Base-by-base conservation (phyloP, 768 basidiomycete genomes). In the Kwoniella botswanensis region DNA sequence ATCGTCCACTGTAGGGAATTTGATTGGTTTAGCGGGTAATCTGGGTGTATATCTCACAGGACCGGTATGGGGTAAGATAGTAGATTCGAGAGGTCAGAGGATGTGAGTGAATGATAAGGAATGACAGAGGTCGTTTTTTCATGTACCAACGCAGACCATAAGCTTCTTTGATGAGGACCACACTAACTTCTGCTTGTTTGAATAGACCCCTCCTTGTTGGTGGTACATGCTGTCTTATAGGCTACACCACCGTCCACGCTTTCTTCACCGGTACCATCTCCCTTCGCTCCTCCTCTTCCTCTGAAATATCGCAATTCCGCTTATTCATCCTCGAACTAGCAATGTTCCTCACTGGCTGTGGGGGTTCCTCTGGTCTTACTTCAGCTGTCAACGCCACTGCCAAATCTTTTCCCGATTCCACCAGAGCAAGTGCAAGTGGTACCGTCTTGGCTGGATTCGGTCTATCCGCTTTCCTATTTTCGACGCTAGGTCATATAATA, bases 391-490 rank as follows among this genome's bases (percentile, higher is more conserved):
- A 95, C 77, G 86, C 91, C 2, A 91, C 91, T 0, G 94, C 94
- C 0, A 94, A 92, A 74, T 89, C 89, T 21, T 94, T 94, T 74
- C 89, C 92, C 0, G 90, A 93, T 70, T 84, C 84, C 55, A 86
- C 88, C 50, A 87, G 93, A 21, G 93, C 90, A 12, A 89, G 89
- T 0, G 88, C 89, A 10, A 92, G 91, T 0, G 90, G 91, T 1
- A 80, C 93, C 10, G 93, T 94, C 43, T 83, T 94, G 21, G 92
- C 93, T 0, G 94, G 93, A 42, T 94, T 93, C 72, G 94, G 94
- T 0, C 88, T 98, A 17, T 94, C 93, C 0, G 94, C 94, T 0
- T 96, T 96, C 86, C 86, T 92, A 72, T 97, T 95, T 84, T 92
- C 92, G 13, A 87, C 89, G 0, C 84, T 95, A 46, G 89, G 93